Conservation (phyloP, 306 rosid species). For the Prosopis cineraria region DNA sequence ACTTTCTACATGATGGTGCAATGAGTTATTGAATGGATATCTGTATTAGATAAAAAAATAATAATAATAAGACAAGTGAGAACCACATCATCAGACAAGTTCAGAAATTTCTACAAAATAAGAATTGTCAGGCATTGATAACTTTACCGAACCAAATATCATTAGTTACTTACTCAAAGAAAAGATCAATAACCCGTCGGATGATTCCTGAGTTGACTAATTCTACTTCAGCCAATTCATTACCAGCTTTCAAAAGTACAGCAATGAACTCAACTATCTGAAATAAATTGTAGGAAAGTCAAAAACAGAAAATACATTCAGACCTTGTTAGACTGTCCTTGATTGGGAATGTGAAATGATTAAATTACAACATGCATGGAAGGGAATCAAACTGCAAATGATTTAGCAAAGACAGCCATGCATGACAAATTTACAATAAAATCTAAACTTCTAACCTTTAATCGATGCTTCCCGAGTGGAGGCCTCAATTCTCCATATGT, state of each 20-base stretch:
- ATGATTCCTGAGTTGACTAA: conserved; percentile 89
- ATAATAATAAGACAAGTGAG: conserved; percentile 20
- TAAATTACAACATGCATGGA: background rate
- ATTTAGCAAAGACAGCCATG: background rate
- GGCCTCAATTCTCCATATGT: conserved; percentile 96
- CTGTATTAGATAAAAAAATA: conserved; percentile 55
- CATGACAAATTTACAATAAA: background rate
- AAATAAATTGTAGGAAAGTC: conserved; percentile 32
- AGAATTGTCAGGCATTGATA: background rate
- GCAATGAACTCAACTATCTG: conserved; percentile 97
- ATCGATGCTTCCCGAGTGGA: conserved; percentile 96
- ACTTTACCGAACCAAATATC: conserved; percentile 2
- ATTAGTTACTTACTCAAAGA: conserved; percentile 79
- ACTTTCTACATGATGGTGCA: conserved; percentile 96
- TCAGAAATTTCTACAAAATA: conserved; percentile 15
- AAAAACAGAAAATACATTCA: conserved; percentile 17
- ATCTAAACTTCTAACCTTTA: conserved; percentile 66
- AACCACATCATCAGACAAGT: conserved; percentile 23
- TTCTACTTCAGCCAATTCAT: conserved; percentile 83
- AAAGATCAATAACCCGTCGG: conserved; percentile 82
- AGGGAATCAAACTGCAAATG: conserved; percentile 14
- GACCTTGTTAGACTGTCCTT: background rate
- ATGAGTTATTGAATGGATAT: conserved; percentile 83
- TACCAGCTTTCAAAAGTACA: conserved; percentile 78
- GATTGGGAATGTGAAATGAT: background rate